phyloP scores from a whole-genome alignment of 2,329 filamentous ascomycete species.

The Aspergillus luchuensis region DNA sequence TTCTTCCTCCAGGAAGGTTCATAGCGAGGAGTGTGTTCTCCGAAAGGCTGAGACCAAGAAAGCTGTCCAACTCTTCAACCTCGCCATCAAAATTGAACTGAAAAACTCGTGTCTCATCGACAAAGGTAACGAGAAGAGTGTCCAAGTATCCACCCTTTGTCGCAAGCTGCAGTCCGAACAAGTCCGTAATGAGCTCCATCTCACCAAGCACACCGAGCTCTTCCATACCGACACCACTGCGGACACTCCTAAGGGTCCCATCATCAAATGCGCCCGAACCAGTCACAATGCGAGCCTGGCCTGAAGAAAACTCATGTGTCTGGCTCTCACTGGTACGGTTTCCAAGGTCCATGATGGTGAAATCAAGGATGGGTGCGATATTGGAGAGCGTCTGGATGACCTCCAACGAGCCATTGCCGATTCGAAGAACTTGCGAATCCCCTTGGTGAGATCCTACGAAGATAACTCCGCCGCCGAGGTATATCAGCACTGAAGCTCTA shows the following conservation, averaged over 20 bases:
- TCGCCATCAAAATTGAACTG: slow-evolving; percentile 71
- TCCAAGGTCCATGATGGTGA: slow-evolving; percentile 94
- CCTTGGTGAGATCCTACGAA: slow-evolving; percentile 93
- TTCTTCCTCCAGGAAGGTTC: slow-evolving; percentile 63
- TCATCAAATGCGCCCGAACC: slow-evolving; percentile 89
- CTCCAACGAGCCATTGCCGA: slow-evolving; percentile 63
- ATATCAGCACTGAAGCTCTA: slow-evolving; percentile 75
- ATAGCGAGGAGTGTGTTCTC: slow-evolving; percentile 71
- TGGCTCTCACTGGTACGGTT: slow-evolving; percentile 76
- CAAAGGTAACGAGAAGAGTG: slow-evolving; percentile 75
- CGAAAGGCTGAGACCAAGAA: slow-evolving; percentile 69
- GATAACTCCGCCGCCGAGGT: slow-evolving; percentile 66
- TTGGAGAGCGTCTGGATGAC: slow-evolving; percentile 77
- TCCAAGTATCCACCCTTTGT: slow-evolving; percentile 56
- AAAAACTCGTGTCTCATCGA: slow-evolving; percentile 83
- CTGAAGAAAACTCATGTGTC: slow-evolving; percentile 89
- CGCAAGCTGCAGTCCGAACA: slow-evolving; percentile 68
- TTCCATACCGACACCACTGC: slow-evolving; percentile 90
- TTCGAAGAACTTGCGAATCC: slow-evolving; percentile 78
- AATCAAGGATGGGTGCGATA: slow-evolving; percentile 89
- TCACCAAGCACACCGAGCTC: slow-evolving; percentile 81
- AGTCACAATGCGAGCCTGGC: slow-evolving; percentile 89
- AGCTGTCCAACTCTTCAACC: slow-evolving; percentile 82
- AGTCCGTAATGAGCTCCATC: slow-evolving; percentile 69
- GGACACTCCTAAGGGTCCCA: slow-evolving; percentile 83